A percentile compares a stretch with the other conserved stretches of the same genome.
Evolutionary conservation across 2,329 filamentous ascomycete genomes (phyloP).

Genomic region (Diaporthe sp.): DNA sequence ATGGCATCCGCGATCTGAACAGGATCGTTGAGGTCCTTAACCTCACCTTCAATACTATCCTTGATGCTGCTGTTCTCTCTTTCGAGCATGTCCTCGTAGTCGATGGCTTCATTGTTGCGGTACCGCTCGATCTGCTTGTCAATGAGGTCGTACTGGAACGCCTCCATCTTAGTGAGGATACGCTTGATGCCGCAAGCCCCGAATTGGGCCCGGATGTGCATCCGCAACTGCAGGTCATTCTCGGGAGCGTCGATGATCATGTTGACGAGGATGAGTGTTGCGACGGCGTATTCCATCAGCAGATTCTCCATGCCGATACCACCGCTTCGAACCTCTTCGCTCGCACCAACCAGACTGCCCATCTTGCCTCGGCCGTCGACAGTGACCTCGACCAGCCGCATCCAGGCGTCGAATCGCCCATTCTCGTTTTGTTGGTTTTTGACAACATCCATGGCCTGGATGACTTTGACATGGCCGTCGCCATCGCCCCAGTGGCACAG

Average conservation of each 20-base stretch:
- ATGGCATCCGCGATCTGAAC: constrained; percentile 96
- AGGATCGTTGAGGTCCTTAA: constrained; percentile 93
- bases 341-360: constrained; percentile 96
- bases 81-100: constrained; percentile 97
- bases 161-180: constrained; percentile 96
- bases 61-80: constrained; percentile 91
- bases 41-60: constrained; percentile 86
- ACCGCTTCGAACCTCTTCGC: constrained; percentile 94
- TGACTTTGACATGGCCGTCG: constrained; percentile 91
- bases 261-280: constrained; percentile 94
- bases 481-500: constrained; percentile 91
- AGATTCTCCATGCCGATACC: constrained; percentile 99
- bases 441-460: constrained; percentile 92
- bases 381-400: constrained; percentile 97
- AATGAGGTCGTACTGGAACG: constrained; percentile 97
- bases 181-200: constrained; percentile 96
- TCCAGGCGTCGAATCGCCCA: constrained; percentile 97
- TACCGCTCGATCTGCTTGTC: constrained; percentile 98
- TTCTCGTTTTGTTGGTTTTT: constrained; percentile 92
- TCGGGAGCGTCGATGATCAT: constrained; percentile 95
- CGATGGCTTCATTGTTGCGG: constrained; percentile 93
- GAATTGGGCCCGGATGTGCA: constrained; percentile 96
- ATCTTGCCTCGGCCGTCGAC: constrained; percentile 98
- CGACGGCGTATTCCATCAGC: constrained; percentile 98
- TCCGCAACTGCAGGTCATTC: constrained; percentile 88